Evolutionary conservation across 768 basidiomycete genomes (phyloP), one percentile per base, ranked within the genome.

Genomic region (Lactarius hengduanensis): DNA sequence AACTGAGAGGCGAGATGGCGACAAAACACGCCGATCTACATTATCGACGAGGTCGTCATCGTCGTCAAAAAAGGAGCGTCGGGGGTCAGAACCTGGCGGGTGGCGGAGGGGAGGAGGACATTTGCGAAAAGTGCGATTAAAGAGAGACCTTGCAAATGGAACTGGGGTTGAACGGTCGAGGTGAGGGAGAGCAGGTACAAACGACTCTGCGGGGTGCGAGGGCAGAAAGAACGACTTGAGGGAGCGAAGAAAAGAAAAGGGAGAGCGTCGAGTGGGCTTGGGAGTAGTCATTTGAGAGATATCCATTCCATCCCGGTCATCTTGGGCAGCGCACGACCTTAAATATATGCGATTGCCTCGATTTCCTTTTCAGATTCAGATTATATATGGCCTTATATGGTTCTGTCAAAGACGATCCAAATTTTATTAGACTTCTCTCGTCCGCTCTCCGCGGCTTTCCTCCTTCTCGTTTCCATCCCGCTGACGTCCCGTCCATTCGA

Each of bases 41-140:
- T 45, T 10, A 15, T 54, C 57, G 5, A 41, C 15, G 16, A 41
- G 41, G 20, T 65, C 53, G 5, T 45, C 56, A 22, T 67, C 57
- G 32, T 67, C 58, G 16, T 67, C 66, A 38, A 67, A 63, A 59
- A 67, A 67, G 8, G 34, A 67, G 8, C 30, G 15, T 7, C 38
- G 40, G 6, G n/a, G 50, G 10, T 28, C 41, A 18, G 22, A 55
- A 13, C 43, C 53, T n/a, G 20, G 55, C 8, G 18, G 2, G 9
- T 54, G 47, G 11, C 55, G 13, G 26, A 28, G 1, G 15, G 20
- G 56, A 26, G 30, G 30, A 28, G 38, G 45, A 10, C 7, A n/a
- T 57, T 41, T 59, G 7, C 38, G 26, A 15, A 54, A 55, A 36
- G 57, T 22, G 16, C 61, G 66, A 28, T 38, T 28, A n/a, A 59